Base-by-base conservation (phyloP, 306 rosid genomes). In the Dalbergia cultrata region DNA sequence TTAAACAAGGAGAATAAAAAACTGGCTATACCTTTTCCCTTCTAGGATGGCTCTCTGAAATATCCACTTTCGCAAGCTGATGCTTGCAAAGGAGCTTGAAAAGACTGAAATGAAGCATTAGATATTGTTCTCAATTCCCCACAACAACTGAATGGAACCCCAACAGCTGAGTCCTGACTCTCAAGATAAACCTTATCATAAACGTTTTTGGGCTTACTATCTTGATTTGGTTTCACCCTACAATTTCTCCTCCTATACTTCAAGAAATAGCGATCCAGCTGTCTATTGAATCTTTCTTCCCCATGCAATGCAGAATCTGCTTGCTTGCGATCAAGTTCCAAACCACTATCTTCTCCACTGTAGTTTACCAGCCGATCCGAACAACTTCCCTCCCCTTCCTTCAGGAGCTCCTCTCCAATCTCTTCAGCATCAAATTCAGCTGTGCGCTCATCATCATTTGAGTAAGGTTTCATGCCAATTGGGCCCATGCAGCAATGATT, bases 301-400 rank as follows among this genome's bases (percentile, higher is more conserved):
- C 66, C 39, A 5, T 56, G 80, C 59, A 70, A n/a, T 18, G 63
- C 26, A 39, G 59, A 69, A 61, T 68, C 83, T 16, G 26, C 76
- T 76, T 72, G 90, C 78, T 85, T 85, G 70, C 17, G 64, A 74
- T 88, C 87, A 85, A 35, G 81, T 39, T 81, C 89, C 60, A 83
- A 17, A 8, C 88, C 74, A 72, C 71, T 78, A 4, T 82, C 83
- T 75, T 82, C 85, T 35, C 83, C 83, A 64, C 78, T 57, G 0
- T 72, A 70, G 79, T 66, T 85, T 59, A 77, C 73, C 61, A 70
- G 13, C 74, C 82, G 79, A 64, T 74, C 72, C 44, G 93, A 89
- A 59, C 87, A 83, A 64, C 92, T 89, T 74, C 84, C 88, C 72
- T 80, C 82, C 49, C 86, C 91, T 81, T 88, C 92, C 80, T 89